Base-by-base conservation (phyloP, 2,329 filamentous ascomycete species). In the Colletotrichum endophyticum region DNA sequence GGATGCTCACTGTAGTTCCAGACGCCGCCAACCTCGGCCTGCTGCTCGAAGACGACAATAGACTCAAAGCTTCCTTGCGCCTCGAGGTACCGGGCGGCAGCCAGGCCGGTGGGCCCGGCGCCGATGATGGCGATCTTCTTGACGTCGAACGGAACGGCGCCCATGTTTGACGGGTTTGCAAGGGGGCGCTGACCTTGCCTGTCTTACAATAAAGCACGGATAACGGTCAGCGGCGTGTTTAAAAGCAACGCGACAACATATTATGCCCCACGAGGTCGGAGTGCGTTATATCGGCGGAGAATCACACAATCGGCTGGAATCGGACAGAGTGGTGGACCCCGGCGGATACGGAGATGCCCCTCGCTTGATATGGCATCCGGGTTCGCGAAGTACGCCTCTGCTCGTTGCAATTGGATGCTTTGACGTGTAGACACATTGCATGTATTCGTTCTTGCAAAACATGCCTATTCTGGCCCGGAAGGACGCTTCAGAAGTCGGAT, bases 21-120 rank as follows among this genome's bases (percentile, higher is more conserved):
- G 12, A 97, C 91, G 3, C 97, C 96, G 73, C 96, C 96, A 8
- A 94, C 91, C 64, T 91, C 89, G 61, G 89, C 87, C 79, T 95
- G 93, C 84, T 98, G 95, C 84, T 99, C 97, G 81, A 94, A 98
- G 53, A 98, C 85, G 76, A 93, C 91, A 76, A 99, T 93, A 34
- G 88, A 90, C 15, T 92, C 86, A 81, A 97, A 97, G 2, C 83
- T 79, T 49, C 87, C 81, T 89, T 94, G 95, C 1, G 94, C 95
- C 13, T 91, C 83, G 22, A 98, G 88, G 81, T 96, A 96, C 88
- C 95, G 97, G 70, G 95, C 95, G 28, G 94, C 92, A 30, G 94
- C 91, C 6, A 98, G 88, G 6, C 96, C 96, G 78, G 91, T 91
- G 0, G 96, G 95, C 0, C 96, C 96, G 12, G 94, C 96, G 27